Conservation (phyloP, 352 stramenopile genomes). For the Aphanomyces stellatus region DNA sequence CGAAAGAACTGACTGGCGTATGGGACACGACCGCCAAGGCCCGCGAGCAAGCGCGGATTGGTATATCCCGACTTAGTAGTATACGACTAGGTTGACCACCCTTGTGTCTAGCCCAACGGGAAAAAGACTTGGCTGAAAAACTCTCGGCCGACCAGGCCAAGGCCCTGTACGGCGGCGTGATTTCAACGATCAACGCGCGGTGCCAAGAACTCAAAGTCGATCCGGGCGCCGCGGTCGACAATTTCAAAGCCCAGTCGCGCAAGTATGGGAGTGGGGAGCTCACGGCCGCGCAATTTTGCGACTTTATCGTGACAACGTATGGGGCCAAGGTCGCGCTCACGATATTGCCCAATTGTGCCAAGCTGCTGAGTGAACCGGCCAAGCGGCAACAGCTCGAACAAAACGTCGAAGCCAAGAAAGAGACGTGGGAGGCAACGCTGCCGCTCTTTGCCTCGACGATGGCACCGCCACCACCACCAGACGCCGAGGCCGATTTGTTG, state of each 20-base stretch:
- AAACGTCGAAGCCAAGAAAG: slow-evolving; percentile 30
- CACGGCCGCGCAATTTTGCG: background rate
- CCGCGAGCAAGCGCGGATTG: too few relatives aligned
- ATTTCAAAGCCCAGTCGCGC: slow-evolving; percentile 7
- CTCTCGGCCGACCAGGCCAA: slow-evolving; percentile 46
- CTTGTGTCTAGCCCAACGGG: slow-evolving; percentile 24
- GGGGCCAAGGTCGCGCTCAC: slow-evolving; percentile 62
- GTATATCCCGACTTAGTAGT: too few relatives aligned
- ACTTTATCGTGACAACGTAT: background rate
- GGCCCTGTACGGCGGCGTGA: slow-evolving; percentile 3
- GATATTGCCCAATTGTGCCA: slow-evolving; percentile 65
- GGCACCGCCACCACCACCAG: background rate
- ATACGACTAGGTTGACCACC: background rate
- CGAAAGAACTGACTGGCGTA: slow-evolving; percentile 73
- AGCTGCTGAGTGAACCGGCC: slow-evolving; percentile 43
- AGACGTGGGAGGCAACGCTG: background rate
- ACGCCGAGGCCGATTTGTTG: background rate
- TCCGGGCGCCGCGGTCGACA: background rate
- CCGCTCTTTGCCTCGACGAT: background rate
- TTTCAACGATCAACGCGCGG: background rate
- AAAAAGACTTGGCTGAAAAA: slow-evolving; percentile 48
- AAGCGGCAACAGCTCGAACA: slow-evolving; percentile 48
- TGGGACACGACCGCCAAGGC: slow-evolving; percentile 32
- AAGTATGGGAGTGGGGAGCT: slow-evolving; percentile 18
- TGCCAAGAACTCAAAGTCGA: slow-evolving; percentile 1